phyloP scores from a whole-genome alignment of 192 early-diverging fungal species.

The Coemansia sp. region DNA sequence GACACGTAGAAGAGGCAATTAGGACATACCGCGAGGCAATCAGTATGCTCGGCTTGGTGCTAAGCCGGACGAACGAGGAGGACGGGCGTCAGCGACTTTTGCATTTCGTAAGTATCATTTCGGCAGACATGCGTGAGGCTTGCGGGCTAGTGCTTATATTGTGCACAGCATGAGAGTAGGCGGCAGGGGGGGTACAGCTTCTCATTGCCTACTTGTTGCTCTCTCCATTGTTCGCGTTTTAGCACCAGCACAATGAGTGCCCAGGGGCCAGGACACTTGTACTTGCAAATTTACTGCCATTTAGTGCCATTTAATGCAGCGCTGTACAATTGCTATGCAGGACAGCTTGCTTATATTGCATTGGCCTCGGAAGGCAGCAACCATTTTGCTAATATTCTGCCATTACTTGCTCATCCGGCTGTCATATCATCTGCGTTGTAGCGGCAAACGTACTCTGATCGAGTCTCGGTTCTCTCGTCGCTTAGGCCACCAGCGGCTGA shows the following conservation, averaged over 20 bases:
- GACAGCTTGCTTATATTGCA: background rate
- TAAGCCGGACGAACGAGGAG: constrained; percentile 55
- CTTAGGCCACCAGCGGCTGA: constrained; percentile 24
- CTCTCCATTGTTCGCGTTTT: constrained; percentile 2
- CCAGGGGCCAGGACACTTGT: constrained; percentile 3
- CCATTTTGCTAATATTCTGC: background rate
- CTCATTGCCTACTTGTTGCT: constrained; percentile 1
- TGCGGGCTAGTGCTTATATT: background rate
- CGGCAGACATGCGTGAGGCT: background rate
- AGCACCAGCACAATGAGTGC: constrained; percentile 8
- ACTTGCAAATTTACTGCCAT: background rate
- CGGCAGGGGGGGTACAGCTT: background rate
- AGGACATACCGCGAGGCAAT: constrained; percentile 59
- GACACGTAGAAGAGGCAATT: constrained; percentile 55
- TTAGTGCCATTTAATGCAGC: background rate
- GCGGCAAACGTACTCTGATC: constrained; percentile 59
- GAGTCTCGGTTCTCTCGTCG: constrained; percentile 51
- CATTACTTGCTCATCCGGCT: background rate
- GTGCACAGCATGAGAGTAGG: background rate
- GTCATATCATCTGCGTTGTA: constrained; percentile 11
- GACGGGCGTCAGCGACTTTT: constrained; percentile 54
- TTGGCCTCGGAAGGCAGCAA: background rate
- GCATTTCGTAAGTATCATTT: constrained; percentile 55
- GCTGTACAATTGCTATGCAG: constrained; percentile 4
- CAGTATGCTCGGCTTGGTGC: constrained; percentile 58